phyloP scores from a whole-genome alignment of 768 basidiomycete genomes.

The Dioszegia hungarica region DNA sequence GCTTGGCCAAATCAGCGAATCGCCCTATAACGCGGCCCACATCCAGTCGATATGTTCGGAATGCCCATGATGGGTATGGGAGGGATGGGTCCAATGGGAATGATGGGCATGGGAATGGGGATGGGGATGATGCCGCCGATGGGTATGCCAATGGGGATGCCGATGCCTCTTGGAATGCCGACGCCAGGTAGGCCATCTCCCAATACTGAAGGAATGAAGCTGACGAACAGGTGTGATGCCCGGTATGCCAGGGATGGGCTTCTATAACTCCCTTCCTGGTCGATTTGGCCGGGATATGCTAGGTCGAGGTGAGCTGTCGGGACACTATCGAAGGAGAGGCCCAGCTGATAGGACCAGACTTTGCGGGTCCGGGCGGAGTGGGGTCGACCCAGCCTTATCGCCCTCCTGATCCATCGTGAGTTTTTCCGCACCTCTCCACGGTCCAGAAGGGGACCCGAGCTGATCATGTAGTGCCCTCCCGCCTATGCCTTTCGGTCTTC shows the following conservation, averaged over 20 bases:
- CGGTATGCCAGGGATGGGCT: conserved; percentile 41
- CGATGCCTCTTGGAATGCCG: conserved; percentile 27
- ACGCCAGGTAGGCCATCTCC: conserved; percentile 13
- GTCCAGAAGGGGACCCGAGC: neutral
- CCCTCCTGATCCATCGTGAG: conserved; percentile 39
- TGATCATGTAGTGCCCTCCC: conserved; percentile 10
- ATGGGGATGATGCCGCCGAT: conserved; percentile 23
- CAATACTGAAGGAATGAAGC: neutral
- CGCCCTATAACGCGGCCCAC: no score
- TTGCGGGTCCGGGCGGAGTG: conserved; percentile 44
- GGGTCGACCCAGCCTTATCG: conserved; percentile 43
- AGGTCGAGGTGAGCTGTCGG: conserved; percentile 31
- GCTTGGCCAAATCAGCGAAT: no score
- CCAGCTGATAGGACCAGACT: conserved; percentile 29
- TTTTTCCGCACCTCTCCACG: neutral
- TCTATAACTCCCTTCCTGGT: conserved; percentile 36
- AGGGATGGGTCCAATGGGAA: conserved; percentile 7
- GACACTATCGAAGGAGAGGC: neutral
- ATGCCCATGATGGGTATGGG: conserved; percentile 8
- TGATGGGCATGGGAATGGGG: conserved; percentile 21
- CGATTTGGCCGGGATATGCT: conserved; percentile 42
- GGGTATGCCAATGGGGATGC: conserved; percentile 19
- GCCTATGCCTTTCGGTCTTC: conserved; percentile 42
- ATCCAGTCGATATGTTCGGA: conserved; percentile 16
- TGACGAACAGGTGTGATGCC: conserved; percentile 29